Conservation (phyloP, 2,329 filamentous ascomycete genomes). For the Stachybotrys chlorohalonatus region DNA sequence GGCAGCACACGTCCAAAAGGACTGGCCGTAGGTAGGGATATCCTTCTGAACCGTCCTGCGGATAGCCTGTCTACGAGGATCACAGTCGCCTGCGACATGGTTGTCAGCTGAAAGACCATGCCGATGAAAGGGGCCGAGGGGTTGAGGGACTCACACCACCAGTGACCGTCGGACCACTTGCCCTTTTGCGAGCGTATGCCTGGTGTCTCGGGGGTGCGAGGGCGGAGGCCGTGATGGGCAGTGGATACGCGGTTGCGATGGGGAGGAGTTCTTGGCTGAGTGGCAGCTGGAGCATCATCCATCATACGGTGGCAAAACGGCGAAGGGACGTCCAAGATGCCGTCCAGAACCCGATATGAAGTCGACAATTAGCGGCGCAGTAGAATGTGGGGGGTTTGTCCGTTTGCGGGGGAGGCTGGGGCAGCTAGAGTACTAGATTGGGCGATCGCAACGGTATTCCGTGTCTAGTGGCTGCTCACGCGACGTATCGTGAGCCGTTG, state of each 20-base stretch:
- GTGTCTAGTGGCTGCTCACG: too few species aligned
- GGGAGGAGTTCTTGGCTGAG: background rate
- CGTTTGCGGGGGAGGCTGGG: too few species aligned
- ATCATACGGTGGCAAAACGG: too few species aligned
- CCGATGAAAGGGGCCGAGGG: background rate
- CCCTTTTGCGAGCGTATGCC: constrained; percentile 22
- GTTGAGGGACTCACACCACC: constrained; percentile 23
- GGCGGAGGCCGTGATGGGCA: background rate
- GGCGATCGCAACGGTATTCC: too few species aligned
- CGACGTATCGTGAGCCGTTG: too few species aligned
- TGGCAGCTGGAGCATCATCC: background rate
- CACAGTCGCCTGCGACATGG: constrained; percentile 29
- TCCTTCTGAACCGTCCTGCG: constrained; percentile 29
- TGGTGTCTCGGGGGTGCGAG: background rate
- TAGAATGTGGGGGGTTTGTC: too few species aligned
- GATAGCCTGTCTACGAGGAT: constrained; percentile 27
- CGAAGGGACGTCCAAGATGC: too few species aligned
- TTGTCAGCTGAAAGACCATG: background rate
- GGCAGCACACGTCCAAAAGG: constrained; percentile 32
- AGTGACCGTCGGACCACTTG: constrained; percentile 20
- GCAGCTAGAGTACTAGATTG: too few species aligned
- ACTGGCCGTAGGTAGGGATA: constrained; percentile 27
- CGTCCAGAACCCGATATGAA: too few species aligned
- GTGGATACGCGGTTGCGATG: background rate
- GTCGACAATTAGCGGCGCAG: too few species aligned